Evolutionary conservation across 2,329 filamentous ascomycete genomes (phyloP).

Genomic region (Knoxdaviesia proteae): DNA sequence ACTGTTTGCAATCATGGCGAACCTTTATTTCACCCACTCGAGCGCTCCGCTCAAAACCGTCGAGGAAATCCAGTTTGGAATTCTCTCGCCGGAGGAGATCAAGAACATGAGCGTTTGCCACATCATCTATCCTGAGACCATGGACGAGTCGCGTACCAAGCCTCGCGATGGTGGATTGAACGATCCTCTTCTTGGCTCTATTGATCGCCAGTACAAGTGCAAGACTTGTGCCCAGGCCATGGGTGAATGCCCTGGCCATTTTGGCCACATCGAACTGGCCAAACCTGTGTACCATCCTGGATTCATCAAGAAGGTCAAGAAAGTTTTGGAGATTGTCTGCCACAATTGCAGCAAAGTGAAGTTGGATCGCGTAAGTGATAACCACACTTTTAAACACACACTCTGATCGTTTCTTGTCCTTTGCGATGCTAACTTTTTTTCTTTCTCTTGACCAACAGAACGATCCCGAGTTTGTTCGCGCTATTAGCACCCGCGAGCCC

Average conservation of each 20-base stretch:
- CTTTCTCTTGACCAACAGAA: conserved; percentile 28
- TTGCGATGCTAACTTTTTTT: conserved; percentile 12
- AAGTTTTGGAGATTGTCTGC: conserved; percentile 95
- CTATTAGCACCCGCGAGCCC: conserved; percentile 69
- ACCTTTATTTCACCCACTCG: conserved; percentile 75
- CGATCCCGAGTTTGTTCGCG: conserved; percentile 65
- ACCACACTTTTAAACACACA: too few relatives aligned
- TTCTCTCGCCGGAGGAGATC: conserved; percentile 95
- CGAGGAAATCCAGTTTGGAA: conserved; percentile 96
- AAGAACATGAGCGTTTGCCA: conserved; percentile 96
- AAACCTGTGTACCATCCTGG: conserved; percentile 88
- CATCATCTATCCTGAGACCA: conserved; percentile 96
- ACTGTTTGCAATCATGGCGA: conserved; percentile 50
- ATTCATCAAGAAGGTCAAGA: conserved; percentile 98
- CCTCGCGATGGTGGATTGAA: conserved; percentile 85
- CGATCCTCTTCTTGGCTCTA: conserved; percentile 86
- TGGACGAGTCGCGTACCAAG: conserved; percentile 87
- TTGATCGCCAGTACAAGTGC: conserved; percentile 89
- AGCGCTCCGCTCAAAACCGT: conserved; percentile 93
- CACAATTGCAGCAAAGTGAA: conserved; percentile 97
- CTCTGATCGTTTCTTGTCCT: too few relatives aligned
- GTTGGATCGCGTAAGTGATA: conserved; percentile 80
- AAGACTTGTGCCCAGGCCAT: conserved; percentile 92
- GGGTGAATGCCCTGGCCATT: conserved; percentile 91
- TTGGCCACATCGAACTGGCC: conserved; percentile 94